phyloP scores from a whole-genome alignment of 495 filamentous ascomycete species.

The Wilcoxina mikolae region DNA sequence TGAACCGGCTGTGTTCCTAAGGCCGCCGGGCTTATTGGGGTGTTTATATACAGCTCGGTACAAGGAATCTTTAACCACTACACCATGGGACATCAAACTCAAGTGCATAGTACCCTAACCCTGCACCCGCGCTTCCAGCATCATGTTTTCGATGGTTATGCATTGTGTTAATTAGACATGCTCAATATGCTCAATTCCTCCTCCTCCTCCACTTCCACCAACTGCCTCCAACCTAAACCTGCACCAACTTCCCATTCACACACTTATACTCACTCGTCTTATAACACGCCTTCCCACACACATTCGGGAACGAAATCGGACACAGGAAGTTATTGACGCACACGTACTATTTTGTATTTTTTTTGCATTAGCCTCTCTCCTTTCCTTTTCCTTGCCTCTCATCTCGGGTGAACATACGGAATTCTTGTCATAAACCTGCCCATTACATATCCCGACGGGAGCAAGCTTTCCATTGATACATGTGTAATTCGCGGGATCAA shows the following conservation, averaged over 20 bases:
- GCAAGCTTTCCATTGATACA: conserved; percentile 17
- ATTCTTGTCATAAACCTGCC: conserved; percentile 21
- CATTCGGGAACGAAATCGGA: conserved; percentile 14
- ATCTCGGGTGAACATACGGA: conserved; percentile 10
- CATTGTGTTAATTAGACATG: no score
- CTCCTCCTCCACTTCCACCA: no score
- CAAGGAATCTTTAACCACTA: no score
- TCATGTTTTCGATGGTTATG: no score
- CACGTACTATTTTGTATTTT: conserved; percentile 19
- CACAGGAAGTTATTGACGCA: conserved; percentile 22
- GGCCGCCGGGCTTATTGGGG: no score
- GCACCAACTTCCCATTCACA: conserved; percentile 13
- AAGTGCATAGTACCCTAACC: no score
- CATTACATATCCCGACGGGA: conserved; percentile 16
- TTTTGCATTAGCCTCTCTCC: conserved; percentile 2
- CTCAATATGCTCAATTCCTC: no score
- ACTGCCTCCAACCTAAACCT: conserved; percentile 13
- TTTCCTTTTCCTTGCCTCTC: neutral
- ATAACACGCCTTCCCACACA: conserved; percentile 22
- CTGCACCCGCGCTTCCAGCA: no score
- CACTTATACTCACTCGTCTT: conserved; percentile 18
- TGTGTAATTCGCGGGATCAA: conserved; percentile 18
- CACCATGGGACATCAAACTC: no score
- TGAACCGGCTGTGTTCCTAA: no score
- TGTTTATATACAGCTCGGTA: no score